Percentiles rank a stretch among this genome's conserved stretches.
phyloP scores from a whole-genome alignment of 768 basidiomycete genomes.

The Mycena indigotica region DNA sequence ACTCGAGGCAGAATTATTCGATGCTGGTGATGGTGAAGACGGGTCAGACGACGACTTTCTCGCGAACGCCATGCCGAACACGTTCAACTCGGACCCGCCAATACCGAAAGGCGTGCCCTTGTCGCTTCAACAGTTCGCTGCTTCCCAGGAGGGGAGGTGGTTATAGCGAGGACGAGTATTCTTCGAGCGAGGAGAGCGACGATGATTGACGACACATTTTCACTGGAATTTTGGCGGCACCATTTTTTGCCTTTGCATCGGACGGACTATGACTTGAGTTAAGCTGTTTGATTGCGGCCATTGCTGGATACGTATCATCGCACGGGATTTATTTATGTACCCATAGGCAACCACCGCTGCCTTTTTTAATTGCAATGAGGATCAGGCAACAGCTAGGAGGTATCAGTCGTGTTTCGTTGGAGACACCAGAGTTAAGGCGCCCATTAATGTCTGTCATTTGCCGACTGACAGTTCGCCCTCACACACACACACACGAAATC shows the following conservation, averaged over 20 bases:
- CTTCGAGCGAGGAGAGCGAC: conserved; percentile 58
- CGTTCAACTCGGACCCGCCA: conserved; percentile 32
- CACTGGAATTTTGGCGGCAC: too few relatives aligned
- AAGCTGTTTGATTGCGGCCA: too few relatives aligned
- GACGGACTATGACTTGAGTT: too few relatives aligned
- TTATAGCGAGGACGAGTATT: conserved; percentile 44
- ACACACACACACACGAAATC: too few relatives aligned
- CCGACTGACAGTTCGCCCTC: too few relatives aligned
- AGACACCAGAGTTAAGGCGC: too few relatives aligned
- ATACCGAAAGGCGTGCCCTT: conserved; percentile 40
- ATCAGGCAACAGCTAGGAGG: neutral
- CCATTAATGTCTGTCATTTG: neutral
- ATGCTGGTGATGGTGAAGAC: conserved; percentile 27
- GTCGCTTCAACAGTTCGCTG: conserved; percentile 48
- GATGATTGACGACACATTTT: conserved; percentile 51
- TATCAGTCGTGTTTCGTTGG: neutral
- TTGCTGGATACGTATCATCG: neutral
- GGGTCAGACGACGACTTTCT: conserved; percentile 55
- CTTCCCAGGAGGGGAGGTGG: conserved; percentile 19
- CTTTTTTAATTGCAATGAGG: neutral
- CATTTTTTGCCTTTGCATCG: too few relatives aligned
- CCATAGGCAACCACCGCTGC: neutral
- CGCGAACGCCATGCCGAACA: conserved; percentile 42
- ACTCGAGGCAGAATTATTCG: conserved; percentile 40
- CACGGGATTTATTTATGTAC: neutral